Evolutionary conservation across 116 monocot genomes (phyloP).

Genomic region (Phalaenopsis hybrid): DNA sequence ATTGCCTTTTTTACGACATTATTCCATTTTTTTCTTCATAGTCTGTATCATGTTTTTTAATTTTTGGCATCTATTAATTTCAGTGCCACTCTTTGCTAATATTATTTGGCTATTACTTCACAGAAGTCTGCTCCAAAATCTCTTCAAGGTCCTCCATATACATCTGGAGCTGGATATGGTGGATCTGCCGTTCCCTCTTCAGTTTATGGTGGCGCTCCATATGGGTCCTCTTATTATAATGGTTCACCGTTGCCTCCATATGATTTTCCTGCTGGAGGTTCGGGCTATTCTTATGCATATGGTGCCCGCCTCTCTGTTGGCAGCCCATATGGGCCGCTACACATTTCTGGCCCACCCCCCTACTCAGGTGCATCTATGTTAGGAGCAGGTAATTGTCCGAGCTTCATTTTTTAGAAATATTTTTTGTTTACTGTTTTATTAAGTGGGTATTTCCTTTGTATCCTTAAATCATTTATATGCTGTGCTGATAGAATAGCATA

Average conservation of each 20-base stretch:
- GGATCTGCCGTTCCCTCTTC: constrained; percentile 51
- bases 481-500: neutral
- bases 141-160: constrained; percentile 41
- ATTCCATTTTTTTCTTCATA: neutral
- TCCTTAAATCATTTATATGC: neutral
- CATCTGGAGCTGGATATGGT: constrained; percentile 54
- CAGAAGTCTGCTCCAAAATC: constrained; percentile 64
- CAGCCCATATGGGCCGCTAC: constrained; percentile 78
- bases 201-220: constrained; percentile 65
- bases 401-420: neutral
- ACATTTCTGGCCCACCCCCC: constrained; percentile 51
- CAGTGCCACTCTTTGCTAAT: neutral
- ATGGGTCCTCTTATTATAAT: constrained; percentile 45
- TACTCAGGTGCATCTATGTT: constrained; percentile 63
- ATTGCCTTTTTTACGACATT: neutral
- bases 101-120: constrained; percentile 2
- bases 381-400: constrained; percentile 1
- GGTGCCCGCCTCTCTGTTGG: constrained; percentile 39
- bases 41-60: neutral
- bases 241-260: constrained; percentile 57
- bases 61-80: neutral
- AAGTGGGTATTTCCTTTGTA: neutral
- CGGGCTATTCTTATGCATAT: constrained; percentile 64
- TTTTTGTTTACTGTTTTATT: neutral
- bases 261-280: constrained; percentile 54